These are phyloP conservation scores for Argentina anserina DNA, from an alignment of 306 rosid species.

Conservation along the genomic window DNA sequence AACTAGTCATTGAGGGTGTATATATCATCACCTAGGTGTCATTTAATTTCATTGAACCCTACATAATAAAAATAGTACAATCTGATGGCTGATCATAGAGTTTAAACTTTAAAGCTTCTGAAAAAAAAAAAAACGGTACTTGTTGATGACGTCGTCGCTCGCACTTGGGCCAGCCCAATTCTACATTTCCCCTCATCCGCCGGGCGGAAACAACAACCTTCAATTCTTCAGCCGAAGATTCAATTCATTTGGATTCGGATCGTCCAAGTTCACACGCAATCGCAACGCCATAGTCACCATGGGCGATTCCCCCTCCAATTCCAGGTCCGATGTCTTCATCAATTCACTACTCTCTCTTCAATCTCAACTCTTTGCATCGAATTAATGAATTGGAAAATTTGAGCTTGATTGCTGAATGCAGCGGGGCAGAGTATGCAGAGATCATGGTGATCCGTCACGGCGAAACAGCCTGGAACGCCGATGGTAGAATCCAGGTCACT, in stretches of 20 bases:
- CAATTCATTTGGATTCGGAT: neutral
- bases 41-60: too few relatives aligned
- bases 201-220: neutral
- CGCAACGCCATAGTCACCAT: neutral
- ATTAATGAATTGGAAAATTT: neutral
- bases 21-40: too few relatives aligned
- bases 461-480: constrained; percentile 84
- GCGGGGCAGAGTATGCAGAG: constrained; percentile 56
- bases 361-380: neutral
- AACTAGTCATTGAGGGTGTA: too few relatives aligned
- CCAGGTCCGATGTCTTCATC: constrained; percentile 41
- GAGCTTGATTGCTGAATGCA: constrained; percentile 23
- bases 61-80: too few relatives aligned
- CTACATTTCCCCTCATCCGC: neutral
- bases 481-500: constrained; percentile 71
- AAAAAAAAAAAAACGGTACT: too few relatives aligned
- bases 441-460: constrained; percentile 85
- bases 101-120: too few relatives aligned
- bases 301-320: constrained; percentile 44
- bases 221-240: neutral
- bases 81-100: too few relatives aligned
- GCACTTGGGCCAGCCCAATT: constrained; percentile 2
- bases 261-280: neutral
- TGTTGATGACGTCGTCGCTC: neutral
- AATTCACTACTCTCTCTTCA: neutral